Conservation (phyloP, 441 rosid species). For the Pelargonium exstipulatum region DNA sequence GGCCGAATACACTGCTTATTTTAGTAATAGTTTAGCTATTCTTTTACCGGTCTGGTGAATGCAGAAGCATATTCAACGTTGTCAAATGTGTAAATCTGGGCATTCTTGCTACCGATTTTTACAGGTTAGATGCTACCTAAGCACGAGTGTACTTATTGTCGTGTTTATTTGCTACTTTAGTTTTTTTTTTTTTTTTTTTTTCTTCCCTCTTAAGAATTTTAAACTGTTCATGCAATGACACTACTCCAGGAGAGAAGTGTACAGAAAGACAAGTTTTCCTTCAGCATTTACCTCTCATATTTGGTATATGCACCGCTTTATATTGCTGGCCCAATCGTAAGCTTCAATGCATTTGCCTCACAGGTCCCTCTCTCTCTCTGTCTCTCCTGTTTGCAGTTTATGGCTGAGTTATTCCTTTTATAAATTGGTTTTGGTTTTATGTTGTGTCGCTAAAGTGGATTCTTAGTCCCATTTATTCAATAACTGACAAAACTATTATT, state of each 20-base stretch:
- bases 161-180: conserved; percentile 9
- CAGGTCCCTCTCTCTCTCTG: conserved; percentile 49
- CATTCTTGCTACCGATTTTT: conserved; percentile 46
- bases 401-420: neutral
- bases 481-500: neutral
- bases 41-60: conserved; percentile 18
- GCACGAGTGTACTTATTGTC: neutral
- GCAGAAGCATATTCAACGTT: conserved; percentile 60
- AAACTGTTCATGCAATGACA: conserved; percentile 16
- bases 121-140: conserved; percentile 38
- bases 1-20: neutral
- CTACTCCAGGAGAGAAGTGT: conserved; percentile 55
- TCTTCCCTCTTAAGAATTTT: conserved; percentile 18
- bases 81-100: conserved; percentile 53
- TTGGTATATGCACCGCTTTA: conserved; percentile 89
- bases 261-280: conserved; percentile 35
- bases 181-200: neutral
- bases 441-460: neutral
- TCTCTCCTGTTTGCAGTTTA: conserved; percentile 14
- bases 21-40: conserved; percentile 18
- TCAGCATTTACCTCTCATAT: conserved; percentile 63
- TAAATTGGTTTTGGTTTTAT: conserved; percentile 9
- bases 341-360: conserved; percentile 88
- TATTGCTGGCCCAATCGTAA: conserved; percentile 83
- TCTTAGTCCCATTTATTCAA: neutral